phyloP scores from a whole-genome alignment of 306 rosid genomes.

The Lithocarpus polystachyus region DNA sequence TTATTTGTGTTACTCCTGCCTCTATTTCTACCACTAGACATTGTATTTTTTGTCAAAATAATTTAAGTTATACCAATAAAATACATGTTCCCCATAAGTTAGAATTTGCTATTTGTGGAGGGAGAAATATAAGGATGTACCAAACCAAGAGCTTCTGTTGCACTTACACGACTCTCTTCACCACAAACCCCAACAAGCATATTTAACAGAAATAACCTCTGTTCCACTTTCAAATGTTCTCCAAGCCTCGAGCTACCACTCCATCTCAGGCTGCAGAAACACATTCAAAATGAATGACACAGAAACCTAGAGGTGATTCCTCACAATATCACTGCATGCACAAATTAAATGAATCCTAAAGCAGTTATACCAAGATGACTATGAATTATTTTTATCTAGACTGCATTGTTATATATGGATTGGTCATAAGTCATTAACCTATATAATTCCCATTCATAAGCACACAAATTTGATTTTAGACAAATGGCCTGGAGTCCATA shows the following conservation, averaged over 20 bases:
- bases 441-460: background rate
- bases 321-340: background rate
- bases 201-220: slow-evolving; percentile 66
- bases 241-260: slow-evolving; percentile 84
- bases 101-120: background rate
- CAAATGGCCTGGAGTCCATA: background rate
- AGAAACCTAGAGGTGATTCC: background rate
- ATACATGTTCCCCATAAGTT: background rate
- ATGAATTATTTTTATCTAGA: background rate
- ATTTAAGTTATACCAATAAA: background rate
- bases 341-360: background rate
- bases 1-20: background rate
- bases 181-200: slow-evolving; percentile 57
- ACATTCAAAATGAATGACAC: background rate
- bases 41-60: background rate
- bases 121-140: slow-evolving; percentile 30
- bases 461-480: background rate
- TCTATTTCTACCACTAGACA: background rate
- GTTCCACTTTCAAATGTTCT: slow-evolving; percentile 70
- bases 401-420: background rate
- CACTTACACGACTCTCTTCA: slow-evolving; percentile 52
- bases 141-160: slow-evolving; percentile 87
- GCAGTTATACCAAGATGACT: background rate
- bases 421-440: background rate
- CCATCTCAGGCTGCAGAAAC: slow-evolving; percentile 83